Evolutionary conservation across 1,284 basidiomycete species (phyloP), one percentile per base, ranked within the genome.

Genomic region (Ganoderma resinaceum): DNA sequence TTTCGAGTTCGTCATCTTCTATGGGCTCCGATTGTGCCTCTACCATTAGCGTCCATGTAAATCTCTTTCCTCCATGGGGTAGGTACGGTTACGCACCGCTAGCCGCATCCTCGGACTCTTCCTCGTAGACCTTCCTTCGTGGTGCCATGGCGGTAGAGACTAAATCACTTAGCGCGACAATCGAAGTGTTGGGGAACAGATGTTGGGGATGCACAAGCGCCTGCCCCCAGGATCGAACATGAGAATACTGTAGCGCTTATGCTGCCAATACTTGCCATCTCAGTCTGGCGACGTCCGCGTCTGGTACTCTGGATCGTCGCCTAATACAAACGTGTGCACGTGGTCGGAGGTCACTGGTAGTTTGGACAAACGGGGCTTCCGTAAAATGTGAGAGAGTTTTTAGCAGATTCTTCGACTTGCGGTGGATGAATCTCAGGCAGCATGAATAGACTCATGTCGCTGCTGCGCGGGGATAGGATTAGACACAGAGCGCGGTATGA

Each of bases 401-500:
- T 20, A 80, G 70, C 66, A 68, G 72, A 42, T 67, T 62, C 40
- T 79, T 82, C 52, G 81, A 65, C 65, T 1, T 3, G 5, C n/a
- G n/a, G n/a, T n/a, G n/a, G n/a, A 2, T 31, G 61, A 78, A 87
- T 69, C 79, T 88, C 14, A 81, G 86, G 90, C 18, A 78, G 76
- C n/a, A 87, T 86, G 1, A 82, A 79, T 26, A 83, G 84, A 38
- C 81, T 79, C 23, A 77, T 90, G 38, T 80, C 86, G 0, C 80
- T 86, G 11, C 82, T 91, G 59, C 71, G 85, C 23, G 84, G 84
- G 65, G 88, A 88, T 18, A 86, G 84, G 68, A 88, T 87, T 11
- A 86, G 80, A 20, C 77, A 83, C 40, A 86, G 87, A 2, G 81
- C 85, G 1, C 88, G 84, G 79, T 78, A 81, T 58, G 67, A 71